A percentile compares a stretch with the other conserved stretches of the same genome.
Evolutionary conservation across 345 rosid species (phyloP).

Genomic region (Rhodamnia rubescens): DNA sequence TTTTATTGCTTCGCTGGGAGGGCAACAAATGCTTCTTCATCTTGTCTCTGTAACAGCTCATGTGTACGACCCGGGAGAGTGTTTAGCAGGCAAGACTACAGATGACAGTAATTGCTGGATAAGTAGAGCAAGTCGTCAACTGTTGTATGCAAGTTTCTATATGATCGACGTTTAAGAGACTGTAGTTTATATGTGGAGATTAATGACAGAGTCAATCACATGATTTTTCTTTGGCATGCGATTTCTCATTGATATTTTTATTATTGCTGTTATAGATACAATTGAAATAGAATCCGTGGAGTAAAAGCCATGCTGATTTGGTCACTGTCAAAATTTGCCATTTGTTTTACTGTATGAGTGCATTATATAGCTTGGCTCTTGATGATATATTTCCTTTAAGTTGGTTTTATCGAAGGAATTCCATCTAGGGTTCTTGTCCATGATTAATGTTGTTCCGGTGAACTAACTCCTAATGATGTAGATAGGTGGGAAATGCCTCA

Average conservation of each 20-base stretch:
- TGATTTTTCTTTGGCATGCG: background rate
- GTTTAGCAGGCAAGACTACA: background rate
- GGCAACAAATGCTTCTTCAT: background rate
- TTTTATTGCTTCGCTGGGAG: background rate
- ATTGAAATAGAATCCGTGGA: background rate
- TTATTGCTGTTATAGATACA: background rate
- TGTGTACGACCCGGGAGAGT: background rate
- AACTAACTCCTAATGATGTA: background rate
- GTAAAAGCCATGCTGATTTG: background rate
- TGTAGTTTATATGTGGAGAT: background rate
- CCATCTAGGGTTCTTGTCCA: background rate
- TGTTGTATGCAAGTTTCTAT: background rate
- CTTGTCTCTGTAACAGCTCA: background rate
- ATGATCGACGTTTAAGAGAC: background rate
- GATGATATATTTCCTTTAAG: background rate
- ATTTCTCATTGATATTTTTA: background rate
- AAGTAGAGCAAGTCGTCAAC: background rate
- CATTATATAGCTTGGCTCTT: background rate
- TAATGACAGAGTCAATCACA: background rate
- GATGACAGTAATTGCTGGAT: background rate
- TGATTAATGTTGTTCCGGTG: background rate
- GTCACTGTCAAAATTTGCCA: background rate
- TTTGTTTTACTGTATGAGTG: background rate
- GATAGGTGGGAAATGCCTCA: background rate
- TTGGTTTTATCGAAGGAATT: background rate